Evolutionary conservation across 495 filamentous ascomycete species (phyloP).

Genomic region (Monascus purpureus): DNA sequence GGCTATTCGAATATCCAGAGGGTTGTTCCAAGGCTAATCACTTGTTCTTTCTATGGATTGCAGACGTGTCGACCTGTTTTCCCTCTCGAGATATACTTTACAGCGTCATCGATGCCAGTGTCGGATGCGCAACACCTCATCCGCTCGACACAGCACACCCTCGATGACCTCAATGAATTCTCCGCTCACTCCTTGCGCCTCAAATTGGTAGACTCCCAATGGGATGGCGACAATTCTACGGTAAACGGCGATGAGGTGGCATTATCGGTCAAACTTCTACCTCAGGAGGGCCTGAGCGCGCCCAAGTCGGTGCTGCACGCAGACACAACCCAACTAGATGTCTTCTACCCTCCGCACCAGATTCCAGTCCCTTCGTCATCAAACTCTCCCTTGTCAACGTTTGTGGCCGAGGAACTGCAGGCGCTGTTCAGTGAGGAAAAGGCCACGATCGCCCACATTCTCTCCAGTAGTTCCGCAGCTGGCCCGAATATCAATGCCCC

Average conservation of each 20-base stretch:
- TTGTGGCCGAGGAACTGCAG: constrained; percentile 66
- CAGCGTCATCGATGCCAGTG: constrained; percentile 50
- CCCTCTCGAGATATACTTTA: constrained; percentile 67
- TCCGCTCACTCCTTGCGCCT: constrained; percentile 78
- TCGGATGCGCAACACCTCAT: constrained; percentile 64
- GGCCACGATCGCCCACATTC: constrained; percentile 69
- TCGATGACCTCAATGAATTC: constrained; percentile 86
- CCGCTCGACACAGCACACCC: constrained; percentile 72
- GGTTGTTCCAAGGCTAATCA: constrained; percentile 1
- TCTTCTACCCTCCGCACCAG: constrained; percentile 66
- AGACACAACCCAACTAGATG: constrained; percentile 58
- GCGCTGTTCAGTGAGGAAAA: constrained; percentile 79
- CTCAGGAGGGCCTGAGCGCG: constrained; percentile 39
- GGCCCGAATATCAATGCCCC: constrained; percentile 14
- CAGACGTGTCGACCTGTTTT: constrained; percentile 82
- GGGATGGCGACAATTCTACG: constrained; percentile 14
- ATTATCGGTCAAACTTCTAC: constrained; percentile 53
- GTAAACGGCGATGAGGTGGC: constrained; percentile 18
- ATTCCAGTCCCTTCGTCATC: constrained; percentile 53
- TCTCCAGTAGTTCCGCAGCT: constrained; percentile 34
- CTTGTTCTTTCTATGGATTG: constrained; percentile 4
- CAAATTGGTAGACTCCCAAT: constrained; percentile 39
- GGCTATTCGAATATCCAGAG: constrained; percentile 2
- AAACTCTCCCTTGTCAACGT: constrained; percentile 62
- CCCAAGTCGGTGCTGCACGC: constrained; percentile 48